phyloP scores from a whole-genome alignment of 495 filamentous ascomycete species.

The Penicillium odoratum region DNA sequence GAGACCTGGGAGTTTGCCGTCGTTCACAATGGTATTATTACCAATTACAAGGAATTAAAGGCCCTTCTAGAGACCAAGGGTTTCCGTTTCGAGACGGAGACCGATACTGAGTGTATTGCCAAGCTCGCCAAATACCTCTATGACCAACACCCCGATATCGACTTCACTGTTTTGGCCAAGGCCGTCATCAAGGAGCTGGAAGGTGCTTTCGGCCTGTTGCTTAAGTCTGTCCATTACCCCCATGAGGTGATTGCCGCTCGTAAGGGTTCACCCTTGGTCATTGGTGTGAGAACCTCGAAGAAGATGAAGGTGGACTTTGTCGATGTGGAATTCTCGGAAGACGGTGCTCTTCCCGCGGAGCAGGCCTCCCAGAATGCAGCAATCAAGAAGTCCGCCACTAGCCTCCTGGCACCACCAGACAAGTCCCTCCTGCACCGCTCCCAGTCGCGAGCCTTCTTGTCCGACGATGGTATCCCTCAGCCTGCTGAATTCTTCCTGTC shows the following conservation, averaged over 20 bases:
- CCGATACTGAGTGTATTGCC: slow-evolving; percentile 97
- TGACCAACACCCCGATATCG: slow-evolving; percentile 90
- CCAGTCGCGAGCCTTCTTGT: slow-evolving; percentile 97
- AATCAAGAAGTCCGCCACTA: slow-evolving; percentile 83
- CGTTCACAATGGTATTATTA: slow-evolving; percentile 99
- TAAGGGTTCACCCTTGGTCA: slow-evolving; percentile 95
- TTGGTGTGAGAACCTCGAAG: slow-evolving; percentile 91
- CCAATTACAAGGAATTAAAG: slow-evolving; percentile 99
- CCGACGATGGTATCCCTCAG: slow-evolving; percentile 94
- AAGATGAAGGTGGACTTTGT: slow-evolving; percentile 99
- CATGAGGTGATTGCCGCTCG: slow-evolving; percentile 97
- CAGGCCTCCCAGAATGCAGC: slow-evolving; percentile 94
- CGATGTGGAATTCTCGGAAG: slow-evolving; percentile 93
- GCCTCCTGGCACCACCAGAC: slow-evolving; percentile 83
- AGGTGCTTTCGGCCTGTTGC: slow-evolving; percentile 91
- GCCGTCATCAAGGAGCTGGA: slow-evolving; percentile 97
- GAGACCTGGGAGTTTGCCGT: slow-evolving; percentile 93
- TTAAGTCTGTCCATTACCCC: slow-evolving; percentile 98
- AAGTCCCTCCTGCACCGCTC: slow-evolving; percentile 97
- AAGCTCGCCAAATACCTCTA: slow-evolving; percentile 98
- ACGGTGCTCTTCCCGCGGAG: slow-evolving; percentile 85
- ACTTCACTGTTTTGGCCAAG: slow-evolving; percentile 95
- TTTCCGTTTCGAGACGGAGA: slow-evolving; percentile 98
- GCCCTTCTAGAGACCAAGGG: slow-evolving; percentile 89
- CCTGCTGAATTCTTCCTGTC: slow-evolving; percentile 99